A percentile compares a stretch with the other conserved stretches of the same genome.
Evolutionary conservation across 73 alveolate genomes (phyloP).

Genomic region (Blepharisma stoltei): DNA sequence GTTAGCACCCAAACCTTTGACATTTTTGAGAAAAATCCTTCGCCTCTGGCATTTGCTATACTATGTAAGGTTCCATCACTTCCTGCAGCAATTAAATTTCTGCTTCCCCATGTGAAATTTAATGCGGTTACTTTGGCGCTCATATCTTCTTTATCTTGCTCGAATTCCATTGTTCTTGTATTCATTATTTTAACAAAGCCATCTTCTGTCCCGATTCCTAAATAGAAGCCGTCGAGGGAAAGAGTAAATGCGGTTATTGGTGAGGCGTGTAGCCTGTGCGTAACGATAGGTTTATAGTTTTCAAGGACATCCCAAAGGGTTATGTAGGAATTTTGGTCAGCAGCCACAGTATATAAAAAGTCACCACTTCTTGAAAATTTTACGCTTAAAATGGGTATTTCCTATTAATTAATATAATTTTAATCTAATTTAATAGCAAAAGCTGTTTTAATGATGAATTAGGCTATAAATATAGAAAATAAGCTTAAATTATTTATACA

Average conservation of each 20-base stretch:
- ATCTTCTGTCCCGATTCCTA: constrained; percentile 36
- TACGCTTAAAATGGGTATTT: constrained; percentile 28
- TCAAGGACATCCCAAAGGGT: constrained; percentile 38
- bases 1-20: constrained; percentile 27
- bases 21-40: constrained; percentile 17
- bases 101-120: constrained; percentile 33
- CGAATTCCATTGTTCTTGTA: constrained; percentile 37
- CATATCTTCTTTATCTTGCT: constrained; percentile 26
- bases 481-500: too few relatives aligned
- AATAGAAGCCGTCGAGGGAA: constrained; percentile 37
- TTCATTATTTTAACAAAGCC: constrained; percentile 33
- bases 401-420: too few relatives aligned
- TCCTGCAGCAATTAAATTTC: constrained; percentile 18
- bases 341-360: constrained; percentile 29
- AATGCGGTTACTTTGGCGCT: constrained; percentile 16
- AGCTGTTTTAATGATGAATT: too few relatives aligned
- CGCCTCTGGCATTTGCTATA: constrained; percentile 12
- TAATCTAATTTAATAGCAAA: too few relatives aligned
- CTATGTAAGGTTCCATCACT: neutral
- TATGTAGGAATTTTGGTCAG: constrained; percentile 31
- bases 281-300: constrained; percentile 25
- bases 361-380: constrained; percentile 34
- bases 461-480: too few relatives aligned
- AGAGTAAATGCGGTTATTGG: constrained; percentile 19
- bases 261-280: constrained; percentile 15